phyloP scores from a whole-genome alignment of 768 basidiomycete genomes.

The Clitopilus passeckerianus region DNA sequence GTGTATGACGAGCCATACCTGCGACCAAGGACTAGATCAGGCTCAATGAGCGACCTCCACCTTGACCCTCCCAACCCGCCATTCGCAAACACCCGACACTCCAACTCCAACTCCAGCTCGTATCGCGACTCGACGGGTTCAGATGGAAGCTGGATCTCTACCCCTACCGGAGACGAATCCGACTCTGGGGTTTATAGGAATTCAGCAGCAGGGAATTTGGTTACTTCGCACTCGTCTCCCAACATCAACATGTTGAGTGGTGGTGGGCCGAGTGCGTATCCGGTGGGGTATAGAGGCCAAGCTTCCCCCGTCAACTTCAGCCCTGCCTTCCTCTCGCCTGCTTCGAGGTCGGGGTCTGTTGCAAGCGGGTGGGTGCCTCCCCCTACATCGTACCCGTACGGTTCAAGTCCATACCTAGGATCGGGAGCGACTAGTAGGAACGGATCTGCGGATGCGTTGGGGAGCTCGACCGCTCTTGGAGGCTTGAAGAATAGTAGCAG shows the following conservation, averaged over 20 bases:
- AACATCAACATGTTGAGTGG: neutral
- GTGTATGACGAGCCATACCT: too few relatives aligned
- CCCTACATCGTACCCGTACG: slow-evolving; percentile 13
- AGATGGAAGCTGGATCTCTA: neutral
- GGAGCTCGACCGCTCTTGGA: slow-evolving; percentile 1
- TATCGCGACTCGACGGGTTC: neutral
- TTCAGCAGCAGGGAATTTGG: slow-evolving; percentile 38
- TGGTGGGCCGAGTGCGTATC: too few relatives aligned
- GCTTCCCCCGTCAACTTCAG: slow-evolving; percentile 40
- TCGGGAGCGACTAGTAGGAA: too few relatives aligned
- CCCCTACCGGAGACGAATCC: neutral
- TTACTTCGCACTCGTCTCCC: neutral
- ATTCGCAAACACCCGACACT: neutral
- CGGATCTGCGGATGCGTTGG: slow-evolving; percentile 6
- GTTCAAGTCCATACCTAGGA: neutral
- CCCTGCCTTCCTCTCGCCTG: slow-evolving; percentile 64
- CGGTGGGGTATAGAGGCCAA: neutral
- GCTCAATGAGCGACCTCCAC: neutral
- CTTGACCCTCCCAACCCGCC: neutral
- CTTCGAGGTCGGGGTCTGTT: slow-evolving; percentile 59
- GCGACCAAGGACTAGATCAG: neutral
- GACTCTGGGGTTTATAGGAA: slow-evolving; percentile 30
- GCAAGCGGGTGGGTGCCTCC: slow-evolving; percentile 54
- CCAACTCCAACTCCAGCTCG: too few relatives aligned
- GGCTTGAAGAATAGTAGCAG: too few relatives aligned